These are phyloP conservation scores for Solanum sitiens DNA, from an alignment of 257 asterid genomes.

Conservation along the genomic window DNA sequence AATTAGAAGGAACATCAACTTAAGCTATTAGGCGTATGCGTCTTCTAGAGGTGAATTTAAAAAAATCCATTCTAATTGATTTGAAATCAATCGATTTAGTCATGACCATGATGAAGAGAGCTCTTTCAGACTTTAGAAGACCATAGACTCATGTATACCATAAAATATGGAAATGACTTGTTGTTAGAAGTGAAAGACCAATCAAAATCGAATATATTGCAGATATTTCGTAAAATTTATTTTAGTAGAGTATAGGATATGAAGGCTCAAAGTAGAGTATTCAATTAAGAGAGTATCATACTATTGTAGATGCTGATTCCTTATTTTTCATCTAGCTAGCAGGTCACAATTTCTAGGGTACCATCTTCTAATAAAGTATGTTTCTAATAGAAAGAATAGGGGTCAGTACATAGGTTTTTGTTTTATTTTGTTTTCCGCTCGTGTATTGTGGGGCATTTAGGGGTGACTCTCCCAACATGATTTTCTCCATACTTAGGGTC, in stretches of 20 bases:
- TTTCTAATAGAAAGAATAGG: neutral
- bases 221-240: neutral
- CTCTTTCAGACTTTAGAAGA: neutral
- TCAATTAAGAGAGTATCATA: neutral
- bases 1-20: no score
- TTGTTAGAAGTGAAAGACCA: neutral
- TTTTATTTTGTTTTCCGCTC: no score
- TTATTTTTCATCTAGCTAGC: neutral
- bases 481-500: no score
- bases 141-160: neutral
- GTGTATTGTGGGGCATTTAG: no score
- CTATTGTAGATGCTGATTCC: neutral
- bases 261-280: neutral
- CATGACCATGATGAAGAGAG: neutral
- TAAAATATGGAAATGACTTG: neutral
- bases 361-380: neutral
- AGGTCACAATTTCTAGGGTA: neutral
- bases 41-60: neutral
- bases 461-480: accelerated
- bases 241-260: neutral
- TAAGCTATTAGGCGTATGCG: neutral
- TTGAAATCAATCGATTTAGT: neutral
- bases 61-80: neutral
- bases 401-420: neutral
- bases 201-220: neutral